Conservation (phyloP, 2,329 filamentous ascomycete genomes). For the Monosporascus ibericus region DNA sequence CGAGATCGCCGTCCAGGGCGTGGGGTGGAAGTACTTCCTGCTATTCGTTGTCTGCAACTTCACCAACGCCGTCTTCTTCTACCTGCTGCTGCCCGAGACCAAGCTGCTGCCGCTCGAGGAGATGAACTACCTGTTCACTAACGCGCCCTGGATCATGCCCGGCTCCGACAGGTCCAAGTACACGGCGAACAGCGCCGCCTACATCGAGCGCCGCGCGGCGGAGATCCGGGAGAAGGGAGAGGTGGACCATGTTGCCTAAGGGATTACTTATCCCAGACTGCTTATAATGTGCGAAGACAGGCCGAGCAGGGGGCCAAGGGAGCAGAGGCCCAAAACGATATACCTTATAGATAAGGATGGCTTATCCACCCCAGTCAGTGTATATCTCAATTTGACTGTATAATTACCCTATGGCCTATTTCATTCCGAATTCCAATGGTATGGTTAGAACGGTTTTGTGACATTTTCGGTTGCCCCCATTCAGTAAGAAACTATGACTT, state of each 20-base stretch:
- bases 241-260: neutral
- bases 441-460: too few species aligned
- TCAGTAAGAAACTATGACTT: too few species aligned
- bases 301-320: too few species aligned
- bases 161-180: constrained; percentile 48
- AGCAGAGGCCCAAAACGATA: too few species aligned
- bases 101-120: constrained; percentile 57
- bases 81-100: constrained; percentile 59
- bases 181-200: constrained; percentile 35
- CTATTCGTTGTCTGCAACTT: constrained; percentile 62
- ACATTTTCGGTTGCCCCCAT: too few species aligned
- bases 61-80: constrained; percentile 44
- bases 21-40: constrained; percentile 53
- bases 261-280: neutral
- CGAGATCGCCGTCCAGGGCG: constrained; percentile 40
- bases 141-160: constrained; percentile 58
- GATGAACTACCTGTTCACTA: constrained; percentile 58
- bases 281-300: too few species aligned
- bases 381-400: too few species aligned
- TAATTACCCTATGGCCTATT: too few species aligned
- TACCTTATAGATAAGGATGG: too few species aligned
- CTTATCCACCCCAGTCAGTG: too few species aligned
- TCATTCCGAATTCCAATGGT: too few species aligned
- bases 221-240: constrained; percentile 49
- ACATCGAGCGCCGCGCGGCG: constrained; percentile 51